Evolutionary conservation across 768 basidiomycete species (phyloP).

Genomic region (Boletus vermiculosoides): DNA sequence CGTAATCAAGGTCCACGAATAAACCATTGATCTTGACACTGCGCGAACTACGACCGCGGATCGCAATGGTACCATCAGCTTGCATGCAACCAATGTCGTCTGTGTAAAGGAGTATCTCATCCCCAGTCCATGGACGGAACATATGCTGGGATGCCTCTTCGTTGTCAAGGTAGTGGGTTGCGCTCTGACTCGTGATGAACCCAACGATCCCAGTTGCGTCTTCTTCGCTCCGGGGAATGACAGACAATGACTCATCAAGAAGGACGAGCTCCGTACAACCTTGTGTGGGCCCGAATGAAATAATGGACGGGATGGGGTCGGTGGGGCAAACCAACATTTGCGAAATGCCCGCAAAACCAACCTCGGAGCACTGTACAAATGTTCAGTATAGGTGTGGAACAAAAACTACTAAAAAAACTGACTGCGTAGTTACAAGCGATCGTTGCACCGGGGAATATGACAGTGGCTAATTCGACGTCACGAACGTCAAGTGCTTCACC

Average conservation of each 20-base stretch:
- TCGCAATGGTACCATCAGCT: constrained; percentile 12
- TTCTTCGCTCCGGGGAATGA: constrained; percentile 3
- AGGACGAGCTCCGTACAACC: constrained; percentile 14
- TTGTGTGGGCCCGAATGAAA: constrained; percentile 11
- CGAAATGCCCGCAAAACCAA: constrained; percentile 16
- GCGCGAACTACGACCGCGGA: constrained; percentile 16
- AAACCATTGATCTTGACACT: constrained; percentile 17
- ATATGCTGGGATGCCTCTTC: constrained; percentile 14
- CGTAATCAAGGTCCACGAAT: constrained; percentile 17
- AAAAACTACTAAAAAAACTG: neutral
- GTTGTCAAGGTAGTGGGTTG: constrained; percentile 13
- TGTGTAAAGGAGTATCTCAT: constrained; percentile 14
- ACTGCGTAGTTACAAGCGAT: constrained; percentile 18
- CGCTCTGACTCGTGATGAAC: constrained; percentile 12
- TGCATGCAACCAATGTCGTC: constrained; percentile 19
- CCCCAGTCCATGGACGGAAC: constrained; percentile 16
- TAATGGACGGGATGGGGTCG: constrained; percentile 9
- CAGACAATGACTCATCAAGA: constrained; percentile 15
- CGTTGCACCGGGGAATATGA: constrained; percentile 13
- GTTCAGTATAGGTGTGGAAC: neutral
- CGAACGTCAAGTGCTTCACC: constrained; percentile 10
- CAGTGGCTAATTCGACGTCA: constrained; percentile 12
- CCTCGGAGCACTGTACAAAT: constrained; percentile 12
- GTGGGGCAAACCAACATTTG: constrained; percentile 15
- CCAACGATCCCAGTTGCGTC: constrained; percentile 11